Conservation (phyloP, 495 filamentous ascomycete genomes). For the Cercophora samala region DNA sequence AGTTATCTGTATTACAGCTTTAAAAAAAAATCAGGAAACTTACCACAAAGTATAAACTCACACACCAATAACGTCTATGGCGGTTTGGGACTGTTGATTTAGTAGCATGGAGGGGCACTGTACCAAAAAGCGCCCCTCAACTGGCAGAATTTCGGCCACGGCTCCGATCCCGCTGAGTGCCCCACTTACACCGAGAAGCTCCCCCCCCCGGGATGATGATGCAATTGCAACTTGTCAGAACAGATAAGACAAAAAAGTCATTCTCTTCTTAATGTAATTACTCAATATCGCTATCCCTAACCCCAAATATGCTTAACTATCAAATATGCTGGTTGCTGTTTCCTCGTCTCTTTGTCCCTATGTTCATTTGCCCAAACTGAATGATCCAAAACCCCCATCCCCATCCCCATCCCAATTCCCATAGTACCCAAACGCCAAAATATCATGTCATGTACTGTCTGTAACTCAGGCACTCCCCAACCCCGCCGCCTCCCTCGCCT, state of each 20-base stretch:
- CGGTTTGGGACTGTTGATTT: not conserved
- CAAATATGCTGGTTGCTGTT: too few relatives aligned
- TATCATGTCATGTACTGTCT: not conserved
- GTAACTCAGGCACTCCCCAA: constrained; percentile 46
- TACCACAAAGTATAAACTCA: not conserved
- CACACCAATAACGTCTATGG: not conserved
- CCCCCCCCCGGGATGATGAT: constrained; percentile 14
- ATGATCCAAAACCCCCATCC: too few relatives aligned
- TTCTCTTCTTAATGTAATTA: too few relatives aligned
- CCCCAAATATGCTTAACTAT: too few relatives aligned
- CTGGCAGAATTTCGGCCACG: constrained; percentile 10
- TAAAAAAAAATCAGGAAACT: not conserved
- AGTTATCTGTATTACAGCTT: too few relatives aligned
- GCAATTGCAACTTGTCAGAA: constrained; percentile 22
- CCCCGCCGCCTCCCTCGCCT: constrained; percentile 40
- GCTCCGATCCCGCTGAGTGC: constrained; percentile 31
- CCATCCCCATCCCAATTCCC: not conserved
- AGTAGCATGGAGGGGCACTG: constrained; percentile 6
- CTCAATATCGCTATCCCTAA: too few relatives aligned
- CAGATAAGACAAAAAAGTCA: too few relatives aligned
- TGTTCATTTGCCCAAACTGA: too few relatives aligned
- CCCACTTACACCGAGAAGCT: not conserved
- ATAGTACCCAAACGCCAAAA: not conserved
- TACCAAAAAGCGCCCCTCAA: constrained; percentile 9
- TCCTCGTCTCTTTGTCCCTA: too few relatives aligned